phyloP scores from a whole-genome alignment of 176 grass and related monocot genomes.

The Urochloa ruziziensis region DNA sequence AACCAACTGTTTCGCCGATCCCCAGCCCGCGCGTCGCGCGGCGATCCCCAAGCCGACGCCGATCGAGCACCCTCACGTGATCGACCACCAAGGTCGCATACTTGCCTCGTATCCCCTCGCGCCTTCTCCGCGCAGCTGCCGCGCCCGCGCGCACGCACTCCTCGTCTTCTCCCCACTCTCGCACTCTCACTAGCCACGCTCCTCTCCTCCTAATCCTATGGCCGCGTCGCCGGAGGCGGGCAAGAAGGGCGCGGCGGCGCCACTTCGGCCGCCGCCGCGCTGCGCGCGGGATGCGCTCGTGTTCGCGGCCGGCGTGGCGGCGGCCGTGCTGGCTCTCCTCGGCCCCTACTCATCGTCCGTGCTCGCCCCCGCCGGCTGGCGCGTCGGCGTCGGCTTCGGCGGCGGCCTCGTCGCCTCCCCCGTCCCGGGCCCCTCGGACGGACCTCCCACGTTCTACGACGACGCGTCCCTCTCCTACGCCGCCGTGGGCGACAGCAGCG shows the following conservation, averaged over 20 bases:
- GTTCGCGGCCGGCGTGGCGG: slow-evolving; percentile 55
- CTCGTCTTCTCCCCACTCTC: background rate
- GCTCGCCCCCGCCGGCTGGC: background rate
- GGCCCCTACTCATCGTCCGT: slow-evolving; percentile 1
- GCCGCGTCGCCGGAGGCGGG: slow-evolving; percentile 6
- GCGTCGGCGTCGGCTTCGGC: too few species aligned
- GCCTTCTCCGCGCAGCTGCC: background rate
- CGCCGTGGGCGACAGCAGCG: slow-evolving; percentile 29
- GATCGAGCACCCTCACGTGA: background rate
- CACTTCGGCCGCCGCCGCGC: background rate
- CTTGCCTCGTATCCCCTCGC: background rate
- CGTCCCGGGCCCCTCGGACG: background rate
- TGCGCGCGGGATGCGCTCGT: slow-evolving; percentile 41
- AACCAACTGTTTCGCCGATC: background rate
- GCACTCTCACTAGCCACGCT: background rate
- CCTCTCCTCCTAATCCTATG: background rate
- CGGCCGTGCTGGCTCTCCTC: slow-evolving; percentile 44
- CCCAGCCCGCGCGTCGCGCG: slow-evolving; percentile 9
- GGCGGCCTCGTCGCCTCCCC: slow-evolving; percentile 18
- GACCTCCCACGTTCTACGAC: slow-evolving; percentile 55
- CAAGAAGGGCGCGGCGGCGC: background rate
- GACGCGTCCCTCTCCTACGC: slow-evolving; percentile 52
- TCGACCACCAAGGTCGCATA: background rate
- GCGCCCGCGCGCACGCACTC: background rate
- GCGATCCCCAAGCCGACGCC: background rate